Conservation (phyloP, 192 early-diverging fungal genomes). For the Coemansia sp. region DNA sequence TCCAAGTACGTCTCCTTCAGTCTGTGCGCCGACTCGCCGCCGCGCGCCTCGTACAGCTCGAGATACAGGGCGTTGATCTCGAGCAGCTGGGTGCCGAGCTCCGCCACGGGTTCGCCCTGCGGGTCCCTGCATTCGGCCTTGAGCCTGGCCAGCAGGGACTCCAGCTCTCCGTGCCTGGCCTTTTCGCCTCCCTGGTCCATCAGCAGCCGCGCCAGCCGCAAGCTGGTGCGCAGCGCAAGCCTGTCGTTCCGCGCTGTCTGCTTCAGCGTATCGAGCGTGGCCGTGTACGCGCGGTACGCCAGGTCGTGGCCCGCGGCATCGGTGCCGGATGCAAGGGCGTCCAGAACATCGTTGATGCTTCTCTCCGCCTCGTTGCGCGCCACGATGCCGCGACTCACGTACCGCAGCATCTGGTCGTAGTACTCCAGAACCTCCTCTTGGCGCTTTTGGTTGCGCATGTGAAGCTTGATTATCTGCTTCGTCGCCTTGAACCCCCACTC, state of each 20-base stretch:
- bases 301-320: constrained; percentile 2
- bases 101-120: constrained; percentile 54
- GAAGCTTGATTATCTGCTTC: constrained; percentile 46
- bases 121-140: constrained; percentile 23
- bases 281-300: constrained; percentile 28
- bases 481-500: constrained; percentile 54
- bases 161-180: constrained; percentile 16
- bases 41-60: constrained; percentile 91
- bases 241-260: constrained; percentile 36
- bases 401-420: constrained; percentile 41
- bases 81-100: constrained; percentile 89
- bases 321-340: constrained; percentile 19
- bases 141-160: constrained; percentile 21
- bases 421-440: constrained; percentile 10
- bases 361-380: constrained; percentile 49
- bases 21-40: constrained; percentile 69
- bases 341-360: constrained; percentile 52
- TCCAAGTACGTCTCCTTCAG: constrained; percentile 91
- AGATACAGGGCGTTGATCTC: constrained; percentile 96
- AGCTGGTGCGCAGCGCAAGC: constrained; percentile 44
- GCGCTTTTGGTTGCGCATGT: constrained; percentile 13
- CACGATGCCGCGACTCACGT: constrained; percentile 24
- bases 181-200: constrained; percentile 19
- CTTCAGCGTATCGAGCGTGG: constrained; percentile 34
- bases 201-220: constrained; percentile 36